phyloP scores from a whole-genome alignment of 1,139 yeast species.

The Pneumocystis sp. region DNA sequence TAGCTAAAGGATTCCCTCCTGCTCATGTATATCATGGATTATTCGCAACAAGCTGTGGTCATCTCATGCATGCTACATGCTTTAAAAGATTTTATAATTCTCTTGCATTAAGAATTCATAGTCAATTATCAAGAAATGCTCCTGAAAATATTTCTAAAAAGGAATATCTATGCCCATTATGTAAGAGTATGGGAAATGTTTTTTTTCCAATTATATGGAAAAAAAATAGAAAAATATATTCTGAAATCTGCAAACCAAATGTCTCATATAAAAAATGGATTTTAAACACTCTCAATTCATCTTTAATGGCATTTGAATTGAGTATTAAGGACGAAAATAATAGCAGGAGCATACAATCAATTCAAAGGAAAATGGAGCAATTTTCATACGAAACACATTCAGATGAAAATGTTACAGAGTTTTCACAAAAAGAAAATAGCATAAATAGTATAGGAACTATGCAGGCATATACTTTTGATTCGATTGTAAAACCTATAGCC shows the following conservation, averaged over 20 bases:
- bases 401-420: background rate
- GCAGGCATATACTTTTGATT: background rate
- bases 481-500: background rate
- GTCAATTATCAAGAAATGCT: conserved; percentile 64
- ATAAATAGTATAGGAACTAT: background rate
- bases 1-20: conserved; percentile 30
- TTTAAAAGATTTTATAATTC: conserved; percentile 47
- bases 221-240: conserved; percentile 18
- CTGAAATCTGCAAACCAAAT: conserved; percentile 9
- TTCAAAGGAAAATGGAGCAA: background rate
- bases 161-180: conserved; percentile 78
- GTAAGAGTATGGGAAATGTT: conserved; percentile 72
- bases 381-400: background rate
- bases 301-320: background rate
- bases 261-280: conserved; percentile 13
- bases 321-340: background rate
- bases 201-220: conserved; percentile 58
- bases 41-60: conserved; percentile 76
- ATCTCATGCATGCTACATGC: conserved; percentile 80
- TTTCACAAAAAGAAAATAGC: background rate
- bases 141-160: conserved; percentile 60
- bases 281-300: conserved; percentile 8
- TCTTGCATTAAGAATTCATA: conserved; percentile 37
- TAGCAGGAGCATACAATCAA: background rate
- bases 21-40: conserved; percentile 17